Base-by-base conservation (phyloP, 2,329 filamentous ascomycete species). In the Colletotrichum lini region DNA sequence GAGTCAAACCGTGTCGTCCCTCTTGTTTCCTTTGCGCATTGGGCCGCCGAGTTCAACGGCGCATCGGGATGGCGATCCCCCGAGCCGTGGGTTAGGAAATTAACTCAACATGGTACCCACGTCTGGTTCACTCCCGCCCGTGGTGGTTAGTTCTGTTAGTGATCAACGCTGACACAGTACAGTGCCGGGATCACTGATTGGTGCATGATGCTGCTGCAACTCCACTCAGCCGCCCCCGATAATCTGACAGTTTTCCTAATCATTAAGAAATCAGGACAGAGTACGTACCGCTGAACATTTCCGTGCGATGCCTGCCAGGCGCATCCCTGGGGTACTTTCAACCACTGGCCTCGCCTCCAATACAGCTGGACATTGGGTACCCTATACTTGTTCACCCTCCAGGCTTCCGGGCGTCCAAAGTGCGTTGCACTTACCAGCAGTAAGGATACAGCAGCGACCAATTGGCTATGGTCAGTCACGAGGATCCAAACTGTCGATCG, bases 401-500 rank as follows among this genome's bases (percentile, higher is more conserved):
- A 35, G 30, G 52, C 30, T 40, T 21, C 26, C 18, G 23, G 21
- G 7, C 18, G 44, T n/a, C 44, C 26, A 49, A 16, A 13, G 58
- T 21, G 12, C 44, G 38, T 42, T 30, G 12, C 44, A 49, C 49
- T 30, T 49, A 54, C 52, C 52, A 42, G 21, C 30, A 52, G 30
- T 35, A 30, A 26, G 35, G 26, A 9, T 35, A 30, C 52, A 54
- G 26, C 26, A 35, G 8, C 38, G 18, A 23, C 6, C 15, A 21
- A 30, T 35, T 35, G 30, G 30, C 30, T 9, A 35, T 35, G 35
- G n/a, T 23, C 40, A 68, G 65, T 71, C 65, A 68, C 68, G 58
- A 35, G 40, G 68, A 58, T 35, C 63, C 56, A 50, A 62, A 44
- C 58, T 59, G 68, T 68, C 49, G 52, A 71, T 71, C 65, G 45